phyloP scores from a whole-genome alignment of 2,329 filamentous ascomycete genomes.

The Trematosphaeria pertusa region DNA sequence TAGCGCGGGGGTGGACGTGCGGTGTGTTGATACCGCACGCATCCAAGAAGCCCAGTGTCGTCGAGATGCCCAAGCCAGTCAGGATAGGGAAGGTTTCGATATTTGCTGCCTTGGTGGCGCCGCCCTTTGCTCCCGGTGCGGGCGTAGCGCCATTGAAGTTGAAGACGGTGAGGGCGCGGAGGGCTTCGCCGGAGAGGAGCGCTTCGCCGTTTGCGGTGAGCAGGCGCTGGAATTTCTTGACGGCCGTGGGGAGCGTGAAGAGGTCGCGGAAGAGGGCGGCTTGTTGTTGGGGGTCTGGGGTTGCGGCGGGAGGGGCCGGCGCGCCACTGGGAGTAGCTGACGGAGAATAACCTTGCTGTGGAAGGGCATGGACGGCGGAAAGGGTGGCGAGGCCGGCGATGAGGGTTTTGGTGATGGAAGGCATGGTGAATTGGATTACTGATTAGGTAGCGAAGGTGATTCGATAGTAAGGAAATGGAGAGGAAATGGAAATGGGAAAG shows the following conservation, averaged over 20 bases:
- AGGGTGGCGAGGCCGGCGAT: constrained; percentile 40
- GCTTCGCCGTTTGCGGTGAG: constrained; percentile 36
- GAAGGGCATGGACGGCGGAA: constrained; percentile 41
- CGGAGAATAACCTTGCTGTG: no score
- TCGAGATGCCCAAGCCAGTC: constrained; percentile 47
- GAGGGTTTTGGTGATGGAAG: constrained; percentile 42
- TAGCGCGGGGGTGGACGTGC: constrained; percentile 57
- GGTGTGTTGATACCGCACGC: constrained; percentile 58
- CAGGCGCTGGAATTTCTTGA: constrained; percentile 49
- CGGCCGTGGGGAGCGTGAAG: constrained; percentile 40
- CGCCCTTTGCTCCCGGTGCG: constrained; percentile 62
- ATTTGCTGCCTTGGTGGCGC: constrained; percentile 40
- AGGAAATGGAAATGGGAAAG: constrained; percentile 24
- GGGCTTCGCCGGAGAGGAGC: constrained; percentile 38
- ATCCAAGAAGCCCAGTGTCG: constrained; percentile 49
- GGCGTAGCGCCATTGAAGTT: constrained; percentile 57
- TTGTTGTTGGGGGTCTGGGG: constrained; percentile 24
- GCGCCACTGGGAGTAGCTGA: constrained; percentile 15
- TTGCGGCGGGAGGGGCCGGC: constrained; percentile 16
- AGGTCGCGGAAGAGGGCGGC: constrained; percentile 38
- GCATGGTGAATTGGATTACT: constrained; percentile 38
- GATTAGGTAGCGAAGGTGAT: constrained; percentile 21
- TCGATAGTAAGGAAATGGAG: constrained; percentile 21
- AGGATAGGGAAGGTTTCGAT: constrained; percentile 50
- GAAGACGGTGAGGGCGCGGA: constrained; percentile 66